A percentile compares a stretch with the other conserved stretches of the same genome.
Conservation (phyloP, 805 yeast species). For the Sporopachydermia lactativora region DNA sequence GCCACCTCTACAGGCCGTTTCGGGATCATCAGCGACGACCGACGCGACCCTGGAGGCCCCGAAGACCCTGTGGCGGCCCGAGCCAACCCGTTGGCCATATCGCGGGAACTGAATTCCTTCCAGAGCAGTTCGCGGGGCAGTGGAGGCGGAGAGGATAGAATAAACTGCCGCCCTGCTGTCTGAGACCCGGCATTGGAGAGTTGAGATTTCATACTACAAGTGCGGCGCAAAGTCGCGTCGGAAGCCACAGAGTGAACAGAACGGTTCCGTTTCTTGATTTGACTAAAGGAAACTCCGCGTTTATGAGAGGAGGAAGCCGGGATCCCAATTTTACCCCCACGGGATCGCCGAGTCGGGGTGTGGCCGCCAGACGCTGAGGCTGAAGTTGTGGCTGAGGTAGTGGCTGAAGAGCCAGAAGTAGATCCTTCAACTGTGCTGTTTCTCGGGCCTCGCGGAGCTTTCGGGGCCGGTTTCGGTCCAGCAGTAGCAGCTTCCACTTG, state of each 20-base stretch:
- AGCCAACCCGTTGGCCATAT: neutral
- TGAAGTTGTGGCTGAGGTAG: neutral
- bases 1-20: neutral
- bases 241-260: neutral
- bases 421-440: neutral
- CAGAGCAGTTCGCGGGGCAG: neutral
- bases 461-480: slow-evolving; percentile 7
- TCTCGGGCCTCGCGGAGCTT: too few relatives aligned
- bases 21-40: neutral
- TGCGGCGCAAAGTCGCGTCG: neutral
- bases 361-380: neutral
- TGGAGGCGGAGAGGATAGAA: neutral
- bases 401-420: neutral
- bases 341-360: neutral
- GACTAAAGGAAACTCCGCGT: slow-evolving; percentile 1
- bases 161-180: slow-evolving; percentile 1
- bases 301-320: slow-evolving; percentile 3
- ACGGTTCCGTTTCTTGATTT: neutral
- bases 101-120: slow-evolving; percentile 1
- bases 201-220: neutral
- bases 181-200: too few relatives aligned
- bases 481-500: slow-evolving; percentile 14
- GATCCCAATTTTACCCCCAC: neutral
- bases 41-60: neutral
- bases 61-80: neutral